Percentiles rank a stretch among this genome's conserved stretches.
Conservation (phyloP, 225 moss, liverwort and hornwort genomes). For the Climacium dendroides region DNA sequence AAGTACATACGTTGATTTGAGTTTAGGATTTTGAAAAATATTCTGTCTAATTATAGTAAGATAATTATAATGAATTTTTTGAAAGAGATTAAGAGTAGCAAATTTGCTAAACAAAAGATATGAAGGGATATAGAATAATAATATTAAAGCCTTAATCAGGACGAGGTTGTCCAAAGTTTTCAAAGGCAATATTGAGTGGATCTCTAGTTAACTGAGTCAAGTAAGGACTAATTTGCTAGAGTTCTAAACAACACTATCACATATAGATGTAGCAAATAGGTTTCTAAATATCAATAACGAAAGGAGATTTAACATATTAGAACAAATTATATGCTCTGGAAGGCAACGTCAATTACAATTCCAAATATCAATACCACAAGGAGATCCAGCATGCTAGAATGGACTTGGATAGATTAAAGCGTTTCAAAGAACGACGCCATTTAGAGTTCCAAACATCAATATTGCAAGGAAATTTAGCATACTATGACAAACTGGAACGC, state of each 20-base stretch:
- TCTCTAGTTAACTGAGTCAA: rapidly evolving
- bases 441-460: not conserved
- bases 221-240: not conserved
- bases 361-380: not conserved
- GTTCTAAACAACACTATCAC: rapidly evolving
- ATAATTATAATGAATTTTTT: too few relatives aligned
- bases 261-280: rapidly evolving
- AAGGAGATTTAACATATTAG: rapidly evolving
- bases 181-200: not conserved
- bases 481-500: too few relatives aligned
- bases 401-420: not conserved
- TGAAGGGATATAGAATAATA: not conserved
- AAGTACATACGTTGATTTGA: not conserved
- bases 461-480: too few relatives aligned
- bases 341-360: rapidly evolving
- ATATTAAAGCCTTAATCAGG: not conserved
- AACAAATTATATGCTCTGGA: rapidly evolving
- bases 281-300: not conserved
- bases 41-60: not conserved
- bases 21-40: not conserved
- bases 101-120: not conserved
- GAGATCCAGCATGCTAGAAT: not conserved
- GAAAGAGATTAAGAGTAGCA: rapidly evolving
- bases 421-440: rapidly evolving
- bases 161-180: rapidly evolving